Conservation (phyloP, 1,284 basidiomycete genomes). For the Pseudomicrostroma phylloplanum region DNA sequence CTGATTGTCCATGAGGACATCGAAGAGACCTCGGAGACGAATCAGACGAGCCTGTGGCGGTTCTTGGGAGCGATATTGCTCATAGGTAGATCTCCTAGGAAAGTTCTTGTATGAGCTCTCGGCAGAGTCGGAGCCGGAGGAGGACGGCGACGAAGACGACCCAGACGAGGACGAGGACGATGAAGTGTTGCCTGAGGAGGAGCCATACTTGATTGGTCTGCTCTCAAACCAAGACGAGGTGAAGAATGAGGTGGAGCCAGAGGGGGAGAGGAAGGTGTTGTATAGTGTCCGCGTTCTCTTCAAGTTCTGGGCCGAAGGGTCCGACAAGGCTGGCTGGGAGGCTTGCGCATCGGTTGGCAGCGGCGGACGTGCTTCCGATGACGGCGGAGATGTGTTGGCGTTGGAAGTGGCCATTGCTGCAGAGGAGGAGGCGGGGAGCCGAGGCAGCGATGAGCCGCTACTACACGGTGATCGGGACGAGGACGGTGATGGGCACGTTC, state of each 20-base stretch:
- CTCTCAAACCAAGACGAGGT: background rate
- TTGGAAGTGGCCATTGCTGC: no score
- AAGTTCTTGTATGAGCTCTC: background rate
- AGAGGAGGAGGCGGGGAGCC: no score
- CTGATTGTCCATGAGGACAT: constrained; percentile 43
- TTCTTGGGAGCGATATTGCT: constrained; percentile 44
- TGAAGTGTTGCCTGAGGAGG: background rate
- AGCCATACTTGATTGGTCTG: background rate
- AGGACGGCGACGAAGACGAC: background rate
- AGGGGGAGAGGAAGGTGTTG: constrained; percentile 6
- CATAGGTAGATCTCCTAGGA: constrained; percentile 28
- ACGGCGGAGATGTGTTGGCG: no score
- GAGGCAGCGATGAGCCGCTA: no score
- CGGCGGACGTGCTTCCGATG: no score
- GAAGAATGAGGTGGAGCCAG: constrained; percentile 5
- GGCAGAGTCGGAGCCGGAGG: background rate
- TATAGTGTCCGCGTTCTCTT: constrained; percentile 2
- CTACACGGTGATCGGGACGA: no score
- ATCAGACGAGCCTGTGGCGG: constrained; percentile 48
- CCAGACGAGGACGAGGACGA: background rate
- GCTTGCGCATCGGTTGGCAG: no score
- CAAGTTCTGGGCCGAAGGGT: background rate
- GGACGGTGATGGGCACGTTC: no score
- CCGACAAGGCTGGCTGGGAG: no score
- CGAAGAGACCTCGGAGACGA: constrained; percentile 46